Evolutionary conservation across 1,139 yeast species (phyloP), one percentile per base, ranked within the genome.

Genomic region (Blastobotrys petasosporus): DNA sequence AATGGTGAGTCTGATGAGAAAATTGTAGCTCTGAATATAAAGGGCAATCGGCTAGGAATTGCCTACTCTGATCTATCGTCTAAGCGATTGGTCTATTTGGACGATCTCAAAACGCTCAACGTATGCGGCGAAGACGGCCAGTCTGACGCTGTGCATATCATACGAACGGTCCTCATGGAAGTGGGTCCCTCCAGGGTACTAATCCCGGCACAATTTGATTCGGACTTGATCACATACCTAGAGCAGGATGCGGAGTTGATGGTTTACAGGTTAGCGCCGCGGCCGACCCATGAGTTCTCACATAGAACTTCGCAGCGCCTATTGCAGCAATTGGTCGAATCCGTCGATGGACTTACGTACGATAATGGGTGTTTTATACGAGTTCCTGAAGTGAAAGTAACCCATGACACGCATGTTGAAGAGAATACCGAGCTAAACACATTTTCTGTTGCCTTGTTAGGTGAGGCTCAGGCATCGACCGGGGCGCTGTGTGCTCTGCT

Each of bases 401-500:
- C 34, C 25, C 7, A 20, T 20, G 25, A 20, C 34, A 38, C 13
- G n/a, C 34, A 38, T n/a, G n/a, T 29, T 17, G 17, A 12, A 8
- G 41, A 38, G 13, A 33, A 29, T n/a, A 20, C 29, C 15, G 34
- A 38, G n/a, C n/a, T 28, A 4, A 20, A 7, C 7, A 17, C 41
- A 11, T 9, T 38, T 3, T 38, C 30, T 29, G 41, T 29, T 16
- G 41, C 28, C 12, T 6, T 15, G 4, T 28, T 38, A 11, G 17
- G 28, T 38, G 37, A 25, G 4, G n/a, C 13, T 10, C 34, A 25
- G 34, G 17, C 23, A 23, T 12, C 40, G 11, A 5, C 28, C 4
- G 41, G 41, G 2, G 16, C 34, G 12, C 15, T 38, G 33, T 32
- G 41, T 15, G 41, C 41, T 16, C 30, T 38, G n/a, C n/a, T 38